Evolutionary conservation across 2,329 filamentous ascomycete genomes (phyloP).

Genomic region (Colletotrichum sp.): DNA sequence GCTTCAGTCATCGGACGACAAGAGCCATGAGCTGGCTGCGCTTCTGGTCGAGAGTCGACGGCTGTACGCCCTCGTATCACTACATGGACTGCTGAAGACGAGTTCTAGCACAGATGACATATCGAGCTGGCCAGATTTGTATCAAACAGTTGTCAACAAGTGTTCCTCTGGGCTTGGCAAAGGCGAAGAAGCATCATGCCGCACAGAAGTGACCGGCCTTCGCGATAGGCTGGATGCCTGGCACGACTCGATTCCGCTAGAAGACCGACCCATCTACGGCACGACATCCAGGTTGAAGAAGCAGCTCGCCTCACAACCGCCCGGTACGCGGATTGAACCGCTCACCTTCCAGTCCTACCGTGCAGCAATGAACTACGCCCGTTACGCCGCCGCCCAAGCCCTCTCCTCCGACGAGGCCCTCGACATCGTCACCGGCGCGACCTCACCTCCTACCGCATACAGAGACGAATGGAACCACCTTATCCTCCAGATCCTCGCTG

Average conservation of each 20-base stretch:
- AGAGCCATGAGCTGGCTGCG: not conserved
- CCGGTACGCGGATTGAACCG: not conserved
- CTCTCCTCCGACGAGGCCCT: not conserved
- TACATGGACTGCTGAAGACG: not conserved
- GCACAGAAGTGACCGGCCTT: not conserved
- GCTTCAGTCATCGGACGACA: not conserved
- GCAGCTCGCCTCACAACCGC: accelerated
- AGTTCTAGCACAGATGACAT: not conserved
- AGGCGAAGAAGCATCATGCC: not conserved
- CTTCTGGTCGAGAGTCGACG: not conserved
- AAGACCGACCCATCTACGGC: not conserved
- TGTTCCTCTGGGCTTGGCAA: not conserved
- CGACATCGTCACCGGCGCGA: not conserved
- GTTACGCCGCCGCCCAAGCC: not conserved
- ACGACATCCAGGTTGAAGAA: not conserved
- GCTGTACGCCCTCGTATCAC: not conserved
- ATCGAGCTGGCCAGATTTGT: not conserved
- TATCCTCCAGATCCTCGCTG: not conserved
- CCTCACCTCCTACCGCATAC: not conserved
- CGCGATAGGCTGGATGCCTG: not conserved
- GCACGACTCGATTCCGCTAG: not conserved
- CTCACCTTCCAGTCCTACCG: not conserved
- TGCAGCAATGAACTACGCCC: not conserved
- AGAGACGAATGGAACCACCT: not conserved
- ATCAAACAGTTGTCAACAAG: not conserved